Base-by-base conservation (phyloP, 768 basidiomycete genomes). In the Hemileccinum rubropunctum region DNA sequence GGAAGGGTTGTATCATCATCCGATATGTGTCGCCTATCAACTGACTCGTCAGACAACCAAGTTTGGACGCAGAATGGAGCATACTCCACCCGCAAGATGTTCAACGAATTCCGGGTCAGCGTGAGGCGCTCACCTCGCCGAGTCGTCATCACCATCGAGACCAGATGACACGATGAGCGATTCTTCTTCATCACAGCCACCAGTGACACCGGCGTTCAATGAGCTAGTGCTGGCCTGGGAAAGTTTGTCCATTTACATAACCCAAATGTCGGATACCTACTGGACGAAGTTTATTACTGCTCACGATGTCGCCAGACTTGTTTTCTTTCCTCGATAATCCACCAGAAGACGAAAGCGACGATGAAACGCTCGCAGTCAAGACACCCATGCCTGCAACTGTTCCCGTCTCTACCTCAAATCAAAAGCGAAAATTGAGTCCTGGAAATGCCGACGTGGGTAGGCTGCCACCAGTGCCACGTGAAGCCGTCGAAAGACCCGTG, bases 401-500 rank as follows among this genome's bases (percentile, higher is more conserved):
- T 17, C 23, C 46, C 13, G 3, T n/a, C 15, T 45, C 52, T 8
- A 46, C 47, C 9, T 20, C 44, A 2, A 27, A 57, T 42, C 65
- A 56, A 30, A 60, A 67, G 34, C 61, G 67, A 46, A 68, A 68
- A 52, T 39, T 54, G n/a, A 53, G 55, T 34, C 47, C 54, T 18
- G 26, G 49, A 10, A 37, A 20, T 43, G 35, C 15, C 20, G 52
- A 54, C 38, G 42, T 33, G n/a, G 33, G 27, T 15, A 27, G 49
- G 28, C 46, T 37, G 12, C 54, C 26, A 26, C 54, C 48, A 11
- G 52, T 12, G 0, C 58, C 57, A 26, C 63, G 54, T 44, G 62
- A 62, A 33, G 66, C 60, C 36, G 70, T 76, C 3, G 67, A 62
- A 15, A 58, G 65, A 48, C 51, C 71, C 3, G 58, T 69, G 1